A percentile compares a stretch with the other conserved stretches of the same genome.
Conservation (phyloP, 192 early-diverging fungal genomes). For the Coemansia sp. region DNA sequence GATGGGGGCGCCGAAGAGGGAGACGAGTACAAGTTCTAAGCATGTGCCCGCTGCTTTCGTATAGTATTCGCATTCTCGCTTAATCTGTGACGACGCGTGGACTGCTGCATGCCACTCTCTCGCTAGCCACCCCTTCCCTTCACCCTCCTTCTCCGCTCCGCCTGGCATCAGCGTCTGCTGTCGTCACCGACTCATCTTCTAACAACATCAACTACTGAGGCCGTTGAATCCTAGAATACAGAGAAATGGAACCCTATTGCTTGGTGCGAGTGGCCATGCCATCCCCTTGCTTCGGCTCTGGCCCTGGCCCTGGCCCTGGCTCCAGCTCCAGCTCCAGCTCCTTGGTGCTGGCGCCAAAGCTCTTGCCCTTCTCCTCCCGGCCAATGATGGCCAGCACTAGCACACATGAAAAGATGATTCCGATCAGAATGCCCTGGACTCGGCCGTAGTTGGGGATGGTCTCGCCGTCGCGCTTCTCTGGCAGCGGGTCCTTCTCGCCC, state of each 20-base stretch:
- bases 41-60: neutral
- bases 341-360: slow-evolving; percentile 35
- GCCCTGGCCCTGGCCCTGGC: too few relatives aligned
- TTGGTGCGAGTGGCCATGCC: too few relatives aligned
- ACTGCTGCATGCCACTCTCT: neutral
- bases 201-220: too few relatives aligned
- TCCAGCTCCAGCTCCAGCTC: too few relatives aligned
- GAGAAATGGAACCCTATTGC: too few relatives aligned
- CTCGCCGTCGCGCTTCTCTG: slow-evolving; percentile 41
- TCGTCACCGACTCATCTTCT: too few relatives aligned
- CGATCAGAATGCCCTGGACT: slow-evolving; percentile 59
- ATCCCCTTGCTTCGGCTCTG: too few relatives aligned
- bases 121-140: neutral
- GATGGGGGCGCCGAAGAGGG: slow-evolving; percentile 38
- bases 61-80: neutral
- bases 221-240: too few relatives aligned
- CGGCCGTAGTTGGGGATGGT: slow-evolving; percentile 47
- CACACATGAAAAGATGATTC: slow-evolving; percentile 36
- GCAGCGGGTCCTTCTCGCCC: slow-evolving; percentile 49
- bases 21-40: slow-evolving; percentile 41
- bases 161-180: too few relatives aligned
- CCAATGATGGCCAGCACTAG: slow-evolving; percentile 49
- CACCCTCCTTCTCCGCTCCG: neutral
- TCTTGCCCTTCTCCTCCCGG: slow-evolving; percentile 52
- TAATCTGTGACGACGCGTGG: slow-evolving; percentile 1